Base-by-base conservation (phyloP, 768 basidiomycete genomes). In the Lactarius hatsudake region DNA sequence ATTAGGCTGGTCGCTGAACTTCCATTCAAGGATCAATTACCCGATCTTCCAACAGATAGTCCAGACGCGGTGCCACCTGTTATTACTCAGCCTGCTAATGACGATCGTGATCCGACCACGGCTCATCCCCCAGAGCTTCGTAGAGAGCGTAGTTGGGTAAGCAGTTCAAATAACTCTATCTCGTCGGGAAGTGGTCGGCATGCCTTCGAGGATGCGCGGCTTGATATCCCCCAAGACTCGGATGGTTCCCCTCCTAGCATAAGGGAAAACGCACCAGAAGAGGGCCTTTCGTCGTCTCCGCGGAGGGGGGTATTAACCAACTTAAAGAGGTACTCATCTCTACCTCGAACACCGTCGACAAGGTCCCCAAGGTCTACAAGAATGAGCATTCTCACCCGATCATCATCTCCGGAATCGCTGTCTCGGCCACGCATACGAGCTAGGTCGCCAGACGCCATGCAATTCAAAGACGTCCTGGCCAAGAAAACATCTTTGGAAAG, bases 341-440 rank as follows among this genome's bases (percentile, higher is more conserved):
- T 91, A 60, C 88, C 90, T 6, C 84, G 87, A 38, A 85, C 89
- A 8, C 88, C 89, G 7, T 90, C 89, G 32, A 67, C 71, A 62
- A 75, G 4, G 26, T 67, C 64, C 20, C 63, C 71, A 60, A 75
- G 1, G 26, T 67, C 64, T 12, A 59, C 18, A 36, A 66, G 66
- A 40, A 38, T 30, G 36, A 67, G 45, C 67, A 56, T 57, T n/a
- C 36, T 63, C 26, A 60, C 71, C 7, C 63, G 72, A 23, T 66
- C 72, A 10, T 67, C 73, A 4, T 72, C 74, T 26, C 72, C 40
- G 9, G 32, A 54, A 38, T 62, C 73, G 18, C 72, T 66, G 12
- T 71, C 71, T 43, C 71, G 72, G 34, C 75, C 72, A 26, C 80
- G 72, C 65, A 75, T 75, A n/a, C 81, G 73, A 53, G 75, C 78